These are phyloP conservation scores for Podaxis pistillaris DNA, from an alignment of 768 basidiomycete species.

Conservation along the genomic window DNA sequence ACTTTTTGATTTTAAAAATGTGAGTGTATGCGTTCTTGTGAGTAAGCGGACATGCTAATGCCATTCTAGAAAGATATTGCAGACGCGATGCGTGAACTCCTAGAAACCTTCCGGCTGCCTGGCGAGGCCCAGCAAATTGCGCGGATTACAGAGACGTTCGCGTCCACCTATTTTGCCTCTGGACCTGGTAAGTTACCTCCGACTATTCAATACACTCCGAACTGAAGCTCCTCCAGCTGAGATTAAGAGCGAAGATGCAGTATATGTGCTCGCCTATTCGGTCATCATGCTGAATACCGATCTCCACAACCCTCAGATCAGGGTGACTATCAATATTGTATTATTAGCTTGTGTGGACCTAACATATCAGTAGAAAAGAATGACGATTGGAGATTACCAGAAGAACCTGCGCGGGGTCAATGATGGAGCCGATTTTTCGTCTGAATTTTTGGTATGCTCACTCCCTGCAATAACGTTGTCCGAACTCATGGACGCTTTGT, in stretches of 20 bases:
- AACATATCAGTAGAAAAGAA: slow-evolving; percentile 70
- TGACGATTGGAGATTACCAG: slow-evolving; percentile 94
- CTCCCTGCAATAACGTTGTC: not conserved
- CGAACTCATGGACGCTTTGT: not conserved
- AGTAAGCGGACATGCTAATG: slow-evolving; percentile 1
- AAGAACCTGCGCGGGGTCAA: slow-evolving; percentile 93
- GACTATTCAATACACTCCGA: slow-evolving; percentile 8
- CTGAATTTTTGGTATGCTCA: slow-evolving; percentile 74
- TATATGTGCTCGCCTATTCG: slow-evolving; percentile 91
- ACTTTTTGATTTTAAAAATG: slow-evolving; percentile 87
- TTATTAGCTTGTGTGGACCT: slow-evolving; percentile 8
- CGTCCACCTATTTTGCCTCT: slow-evolving; percentile 85
- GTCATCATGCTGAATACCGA: slow-evolving; percentile 99
- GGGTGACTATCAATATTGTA: slow-evolving; percentile 47
- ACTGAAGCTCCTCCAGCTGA: slow-evolving; percentile 53
- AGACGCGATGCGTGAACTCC: slow-evolving; percentile 92
- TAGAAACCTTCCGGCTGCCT: slow-evolving; percentile 92
- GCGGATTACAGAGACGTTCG: slow-evolving; percentile 93
- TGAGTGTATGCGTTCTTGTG: slow-evolving; percentile 33
- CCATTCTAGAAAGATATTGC: slow-evolving; percentile 80
- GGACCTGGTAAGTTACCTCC: slow-evolving; percentile 57
- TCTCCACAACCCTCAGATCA: slow-evolving; percentile 89
- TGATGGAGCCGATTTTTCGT: slow-evolving; percentile 75
- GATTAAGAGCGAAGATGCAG: slow-evolving; percentile 88
- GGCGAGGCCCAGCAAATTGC: slow-evolving; percentile 94